Evolutionary conservation across 2,329 filamentous ascomycete species (phyloP).

Genomic region (Colletotrichum zoysiae): DNA sequence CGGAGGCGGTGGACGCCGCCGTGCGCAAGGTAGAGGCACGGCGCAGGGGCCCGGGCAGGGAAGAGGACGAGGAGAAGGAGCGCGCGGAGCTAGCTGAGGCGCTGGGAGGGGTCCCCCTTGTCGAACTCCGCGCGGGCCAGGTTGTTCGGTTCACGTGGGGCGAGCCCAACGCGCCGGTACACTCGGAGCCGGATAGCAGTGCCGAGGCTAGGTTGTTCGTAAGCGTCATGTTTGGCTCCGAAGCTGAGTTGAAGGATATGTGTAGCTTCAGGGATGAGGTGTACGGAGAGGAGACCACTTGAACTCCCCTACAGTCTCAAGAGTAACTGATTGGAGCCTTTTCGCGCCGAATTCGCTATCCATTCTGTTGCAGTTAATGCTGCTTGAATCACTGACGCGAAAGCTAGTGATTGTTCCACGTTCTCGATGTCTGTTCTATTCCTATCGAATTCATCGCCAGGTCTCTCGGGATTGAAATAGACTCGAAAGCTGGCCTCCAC

Average conservation of each 20-base stretch:
- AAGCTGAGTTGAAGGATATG: slow-evolving; percentile 33
- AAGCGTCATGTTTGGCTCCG: slow-evolving; percentile 31
- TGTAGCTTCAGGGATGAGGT: slow-evolving; percentile 10
- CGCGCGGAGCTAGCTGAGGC: slow-evolving; percentile 16
- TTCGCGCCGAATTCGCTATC: too few relatives aligned
- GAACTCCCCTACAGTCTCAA: background rate
- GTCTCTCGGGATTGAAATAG: background rate
- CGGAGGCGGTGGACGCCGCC: background rate
- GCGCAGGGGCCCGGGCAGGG: background rate
- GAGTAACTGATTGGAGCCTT: background rate
- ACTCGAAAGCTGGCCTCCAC: background rate
- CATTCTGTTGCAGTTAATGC: too few relatives aligned
- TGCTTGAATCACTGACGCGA: background rate
- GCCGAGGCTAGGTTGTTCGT: slow-evolving; percentile 24
- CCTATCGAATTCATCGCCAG: too few relatives aligned
- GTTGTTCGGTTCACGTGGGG: slow-evolving; percentile 38
- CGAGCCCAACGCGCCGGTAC: slow-evolving; percentile 24
- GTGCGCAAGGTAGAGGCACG: background rate
- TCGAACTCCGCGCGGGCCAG: slow-evolving; percentile 16
- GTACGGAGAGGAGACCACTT: slow-evolving; percentile 12
- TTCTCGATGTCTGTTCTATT: background rate
- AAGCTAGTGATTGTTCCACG: background rate
- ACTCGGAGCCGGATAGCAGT: slow-evolving; percentile 37
- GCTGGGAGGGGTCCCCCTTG: background rate
- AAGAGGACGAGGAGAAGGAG: background rate